Conservation (phyloP, 495 filamentous ascomycete genomes). For the Patellaria atrata region DNA sequence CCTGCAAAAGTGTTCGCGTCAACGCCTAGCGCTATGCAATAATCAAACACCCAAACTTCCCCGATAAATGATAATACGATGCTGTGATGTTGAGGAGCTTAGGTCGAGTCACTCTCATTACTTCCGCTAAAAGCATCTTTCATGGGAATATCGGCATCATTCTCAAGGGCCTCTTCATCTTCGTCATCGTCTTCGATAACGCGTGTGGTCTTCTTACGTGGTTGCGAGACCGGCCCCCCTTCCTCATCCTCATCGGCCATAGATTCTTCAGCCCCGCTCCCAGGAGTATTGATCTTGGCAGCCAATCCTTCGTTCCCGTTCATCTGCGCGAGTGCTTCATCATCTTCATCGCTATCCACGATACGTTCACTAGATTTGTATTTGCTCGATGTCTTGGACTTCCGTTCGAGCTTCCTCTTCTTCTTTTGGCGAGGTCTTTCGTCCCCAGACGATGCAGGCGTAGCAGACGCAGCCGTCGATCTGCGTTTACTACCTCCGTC, state of each 20-base stretch:
- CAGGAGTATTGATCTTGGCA: slow-evolving; percentile 4
- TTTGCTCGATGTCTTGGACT: slow-evolving; percentile 18
- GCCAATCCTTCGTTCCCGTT: slow-evolving; percentile 4
- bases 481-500: slow-evolving; percentile 14
- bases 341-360: slow-evolving; percentile 25
- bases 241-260: slow-evolving; percentile 13
- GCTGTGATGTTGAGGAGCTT: too few relatives aligned
- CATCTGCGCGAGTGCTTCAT: slow-evolving; percentile 11
- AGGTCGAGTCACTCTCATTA: too few relatives aligned
- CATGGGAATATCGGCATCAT: too few relatives aligned
- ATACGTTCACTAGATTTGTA: slow-evolving; percentile 28
- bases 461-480: slow-evolving; percentile 13
- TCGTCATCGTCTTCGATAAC: slow-evolving; percentile 29
- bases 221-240: slow-evolving; percentile 11
- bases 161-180: slow-evolving; percentile 21
- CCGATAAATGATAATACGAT: too few relatives aligned
- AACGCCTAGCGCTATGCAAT: too few relatives aligned
- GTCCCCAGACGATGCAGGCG: slow-evolving; percentile 11
- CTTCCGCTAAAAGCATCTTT: too few relatives aligned
- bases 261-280: not conserved
- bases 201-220: slow-evolving; percentile 21
- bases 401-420: slow-evolving; percentile 27
- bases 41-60: too few relatives aligned
- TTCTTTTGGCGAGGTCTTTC: slow-evolving; percentile 22
- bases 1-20: too few relatives aligned